Conservation (phyloP, 139 green algal genomes). For the Tetraselmis striata region DNA sequence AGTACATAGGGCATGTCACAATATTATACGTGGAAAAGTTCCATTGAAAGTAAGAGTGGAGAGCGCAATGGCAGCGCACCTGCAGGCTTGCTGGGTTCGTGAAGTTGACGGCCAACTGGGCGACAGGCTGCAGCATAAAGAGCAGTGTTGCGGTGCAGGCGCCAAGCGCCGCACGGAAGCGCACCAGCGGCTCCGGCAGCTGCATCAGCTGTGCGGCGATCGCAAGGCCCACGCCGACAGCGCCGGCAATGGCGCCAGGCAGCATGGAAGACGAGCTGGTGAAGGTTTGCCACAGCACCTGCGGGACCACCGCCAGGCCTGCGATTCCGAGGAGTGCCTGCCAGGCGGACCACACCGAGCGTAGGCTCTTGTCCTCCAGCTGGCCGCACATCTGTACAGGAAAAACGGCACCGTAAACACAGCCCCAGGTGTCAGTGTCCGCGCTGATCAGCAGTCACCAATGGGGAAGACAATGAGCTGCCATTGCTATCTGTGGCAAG, state of each 20-base stretch:
- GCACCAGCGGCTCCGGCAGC: neutral
- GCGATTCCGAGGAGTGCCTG: slow-evolving; percentile 42
- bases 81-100: slow-evolving; percentile 49
- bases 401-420: too few species aligned
- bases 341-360: slow-evolving; percentile 43
- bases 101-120: slow-evolving; percentile 65
- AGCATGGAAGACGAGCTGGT: neutral
- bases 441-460: too few species aligned
- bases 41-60: too few species aligned
- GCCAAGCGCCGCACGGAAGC: slow-evolving; percentile 28
- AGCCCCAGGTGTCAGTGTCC: too few species aligned
- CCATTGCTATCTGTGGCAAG: too few species aligned
- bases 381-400: slow-evolving; percentile 2
- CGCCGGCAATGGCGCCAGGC: slow-evolving; percentile 11
- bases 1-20: too few species aligned
- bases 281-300: slow-evolving; percentile 43
- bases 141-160: slow-evolving; percentile 68
- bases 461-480: too few species aligned
- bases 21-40: too few species aligned
- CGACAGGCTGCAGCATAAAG: slow-evolving; percentile 70
- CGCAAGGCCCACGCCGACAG: slow-evolving; percentile 1
- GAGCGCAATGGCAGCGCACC: too few species aligned
- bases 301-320: slow-evolving; percentile 56
- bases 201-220: slow-evolving; percentile 1
- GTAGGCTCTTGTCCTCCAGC: slow-evolving; percentile 15